Conservation (phyloP, 2,329 filamentous ascomycete genomes). For the Monilinia aucupariae region DNA sequence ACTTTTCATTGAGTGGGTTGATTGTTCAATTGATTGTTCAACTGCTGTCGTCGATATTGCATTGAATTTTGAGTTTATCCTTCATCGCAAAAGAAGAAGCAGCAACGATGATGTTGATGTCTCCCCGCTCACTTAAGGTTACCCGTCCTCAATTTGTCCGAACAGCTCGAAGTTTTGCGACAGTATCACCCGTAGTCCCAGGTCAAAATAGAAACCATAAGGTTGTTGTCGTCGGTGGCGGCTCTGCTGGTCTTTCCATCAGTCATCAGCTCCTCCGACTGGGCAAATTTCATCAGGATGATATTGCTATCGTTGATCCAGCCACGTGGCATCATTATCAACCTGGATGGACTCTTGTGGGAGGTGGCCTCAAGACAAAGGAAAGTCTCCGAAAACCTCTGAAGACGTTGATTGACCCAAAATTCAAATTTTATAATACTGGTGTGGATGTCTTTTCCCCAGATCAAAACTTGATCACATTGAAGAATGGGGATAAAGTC, state of each 20-base stretch:
- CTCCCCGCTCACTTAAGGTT: background rate
- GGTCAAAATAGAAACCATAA: constrained; percentile 47
- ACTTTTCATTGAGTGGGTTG: too few relatives aligned
- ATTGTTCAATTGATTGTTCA: too few relatives aligned
- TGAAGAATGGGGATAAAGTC: constrained; percentile 50
- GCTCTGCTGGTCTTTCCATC: constrained; percentile 58
- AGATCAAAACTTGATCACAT: constrained; percentile 50
- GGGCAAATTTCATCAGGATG: constrained; percentile 50
- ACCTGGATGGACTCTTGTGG: constrained; percentile 65
- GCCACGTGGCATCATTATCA: constrained; percentile 62
- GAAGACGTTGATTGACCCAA: constrained; percentile 49
- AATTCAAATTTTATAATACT: constrained; percentile 55
- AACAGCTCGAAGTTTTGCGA: constrained; percentile 23
- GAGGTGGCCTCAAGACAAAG: constrained; percentile 59
- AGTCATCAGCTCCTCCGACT: constrained; percentile 61
- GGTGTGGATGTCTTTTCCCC: constrained; percentile 48
- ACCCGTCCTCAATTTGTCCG: background rate
- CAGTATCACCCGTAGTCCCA: constrained; percentile 33
- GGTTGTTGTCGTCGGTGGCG: constrained; percentile 62
- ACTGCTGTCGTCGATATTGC: background rate
- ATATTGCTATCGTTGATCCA: constrained; percentile 61
- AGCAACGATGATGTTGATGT: background rate
- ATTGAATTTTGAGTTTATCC: background rate
- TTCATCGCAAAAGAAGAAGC: background rate
- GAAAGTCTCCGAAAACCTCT: constrained; percentile 51